Evolutionary conservation across 1,284 basidiomycete genomes (phyloP).

Genomic region (Naganishia liquefaciens): DNA sequence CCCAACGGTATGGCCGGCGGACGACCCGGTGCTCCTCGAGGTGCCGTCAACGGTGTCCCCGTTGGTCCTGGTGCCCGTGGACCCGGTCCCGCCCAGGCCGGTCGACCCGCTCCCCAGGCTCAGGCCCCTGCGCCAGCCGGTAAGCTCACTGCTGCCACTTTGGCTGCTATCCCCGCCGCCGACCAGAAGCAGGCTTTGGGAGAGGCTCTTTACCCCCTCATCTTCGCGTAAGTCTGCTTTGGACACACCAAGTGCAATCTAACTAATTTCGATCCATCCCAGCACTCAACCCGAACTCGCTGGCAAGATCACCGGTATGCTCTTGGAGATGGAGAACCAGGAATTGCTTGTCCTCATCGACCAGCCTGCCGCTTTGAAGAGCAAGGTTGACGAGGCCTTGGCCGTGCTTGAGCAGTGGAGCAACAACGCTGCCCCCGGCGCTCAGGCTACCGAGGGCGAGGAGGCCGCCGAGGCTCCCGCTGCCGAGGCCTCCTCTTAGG

Average conservation of each 20-base stretch:
- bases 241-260: constrained; percentile 45
- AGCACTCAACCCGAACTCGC: constrained; percentile 73
- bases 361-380: constrained; percentile 71
- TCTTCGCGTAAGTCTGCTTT: constrained; percentile 65
- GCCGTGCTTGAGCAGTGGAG: constrained; percentile 55
- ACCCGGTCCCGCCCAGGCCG: constrained; percentile 53
- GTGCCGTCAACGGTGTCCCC: constrained; percentile 57
- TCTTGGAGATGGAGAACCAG: constrained; percentile 93
- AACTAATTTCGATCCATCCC: constrained; percentile 32
- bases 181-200: constrained; percentile 98
- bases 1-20: constrained; percentile 35
- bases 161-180: constrained; percentile 73
- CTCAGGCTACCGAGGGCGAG: constrained; percentile 18
- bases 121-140: constrained; percentile 41
- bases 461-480: constrained; percentile 22
- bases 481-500: constrained; percentile 16
- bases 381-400: constrained; percentile 83
- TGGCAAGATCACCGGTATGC: constrained; percentile 96
- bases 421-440: constrained; percentile 33
- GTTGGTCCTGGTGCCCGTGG: constrained; percentile 51
- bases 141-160: constrained; percentile 57
- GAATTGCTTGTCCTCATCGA: constrained; percentile 86
- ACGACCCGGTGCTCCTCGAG: constrained; percentile 47
- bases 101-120: constrained; percentile 51
- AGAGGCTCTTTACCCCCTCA: constrained; percentile 87